Base-by-base conservation (phyloP, 306 rosid species). In the Quercus mongolica region DNA sequence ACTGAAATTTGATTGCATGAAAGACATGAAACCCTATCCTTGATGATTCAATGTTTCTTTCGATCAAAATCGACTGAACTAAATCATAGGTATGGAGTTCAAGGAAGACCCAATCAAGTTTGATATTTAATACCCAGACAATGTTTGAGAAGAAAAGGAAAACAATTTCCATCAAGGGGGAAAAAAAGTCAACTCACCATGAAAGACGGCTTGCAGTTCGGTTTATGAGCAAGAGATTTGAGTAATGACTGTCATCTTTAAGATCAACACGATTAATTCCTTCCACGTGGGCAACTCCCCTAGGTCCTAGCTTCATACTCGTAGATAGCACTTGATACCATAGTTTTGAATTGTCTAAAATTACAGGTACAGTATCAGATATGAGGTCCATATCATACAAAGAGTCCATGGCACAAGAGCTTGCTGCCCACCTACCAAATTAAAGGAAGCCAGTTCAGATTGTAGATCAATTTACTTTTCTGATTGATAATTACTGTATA, bases 151-250 rank as follows among this genome's bases (percentile, higher is more conserved):
- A 64, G 70, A 64, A 15, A 17, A 64, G 70, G 46, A 30, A 62
- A 62, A 17, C 0, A 64, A 6, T 28, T 30, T 23, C 30, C 62
- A 58, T 30, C 61, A 28, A 73, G 31, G 49, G 23, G 26, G 76
- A 5, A 73, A 76, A n/a, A 67, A 21, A 18, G 21, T 51, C 61
- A 58, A 80, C 38, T 79, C 87, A 94, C 97, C 97, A 92, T 78
- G 98, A 90, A 78, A 94, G 97, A 72, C 87, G 96, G 88, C 91
- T 92, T 41, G 98, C 94, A 67, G 97, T 92, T 85, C 98, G 89
- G 92, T 96, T 96, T 80, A 96, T 86, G 38, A 96, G 92, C 86
- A 93, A 80, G 74, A 93, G 79, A 88, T 87, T 81, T n/a, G 91
- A 87, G 79, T 89, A 96, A 51, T 6, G 90, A 69, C 58, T 86